These are phyloP conservation scores for Rhododendron ferrugineum DNA, from an alignment of 148 eudicot species.

Conservation along the genomic window DNA sequence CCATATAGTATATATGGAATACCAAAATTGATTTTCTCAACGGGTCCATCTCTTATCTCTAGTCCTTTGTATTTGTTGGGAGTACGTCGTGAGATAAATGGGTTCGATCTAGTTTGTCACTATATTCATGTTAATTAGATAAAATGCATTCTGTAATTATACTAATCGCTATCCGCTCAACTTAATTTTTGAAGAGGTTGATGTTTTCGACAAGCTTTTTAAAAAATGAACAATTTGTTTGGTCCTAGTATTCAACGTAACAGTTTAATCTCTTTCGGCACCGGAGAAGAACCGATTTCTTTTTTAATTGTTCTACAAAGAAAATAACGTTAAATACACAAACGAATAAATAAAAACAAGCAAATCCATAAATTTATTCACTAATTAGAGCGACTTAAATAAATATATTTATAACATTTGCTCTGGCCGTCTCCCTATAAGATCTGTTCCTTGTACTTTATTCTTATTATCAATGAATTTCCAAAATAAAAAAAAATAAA, in stretches of 20 bases:
- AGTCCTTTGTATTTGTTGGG: neutral
- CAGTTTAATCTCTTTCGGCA: neutral
- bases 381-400: neutral
- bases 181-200: neutral
- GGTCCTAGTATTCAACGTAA: neutral
- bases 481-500: too few relatives aligned
- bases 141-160: too few relatives aligned
- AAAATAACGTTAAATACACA: neutral
- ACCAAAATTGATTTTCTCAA: neutral
- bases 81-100: too few relatives aligned
- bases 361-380: neutral
- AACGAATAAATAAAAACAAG: neutral
- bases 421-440: too few relatives aligned
- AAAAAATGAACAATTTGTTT: neutral
- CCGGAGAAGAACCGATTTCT: neutral
- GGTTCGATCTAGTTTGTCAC: too few relatives aligned
- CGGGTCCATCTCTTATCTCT: neutral
- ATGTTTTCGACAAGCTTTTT: neutral
- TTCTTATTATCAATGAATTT: neutral
- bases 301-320: too few relatives aligned
- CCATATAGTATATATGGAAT: neutral
- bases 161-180: neutral
- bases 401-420: too few relatives aligned
- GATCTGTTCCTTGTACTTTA: too few relatives aligned
- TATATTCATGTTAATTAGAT: too few relatives aligned